Percentiles rank a stretch among this genome's conserved stretches.
Evolutionary conservation across 129 eudicot species (phyloP).

Genomic region (Centella asiatica): DNA sequence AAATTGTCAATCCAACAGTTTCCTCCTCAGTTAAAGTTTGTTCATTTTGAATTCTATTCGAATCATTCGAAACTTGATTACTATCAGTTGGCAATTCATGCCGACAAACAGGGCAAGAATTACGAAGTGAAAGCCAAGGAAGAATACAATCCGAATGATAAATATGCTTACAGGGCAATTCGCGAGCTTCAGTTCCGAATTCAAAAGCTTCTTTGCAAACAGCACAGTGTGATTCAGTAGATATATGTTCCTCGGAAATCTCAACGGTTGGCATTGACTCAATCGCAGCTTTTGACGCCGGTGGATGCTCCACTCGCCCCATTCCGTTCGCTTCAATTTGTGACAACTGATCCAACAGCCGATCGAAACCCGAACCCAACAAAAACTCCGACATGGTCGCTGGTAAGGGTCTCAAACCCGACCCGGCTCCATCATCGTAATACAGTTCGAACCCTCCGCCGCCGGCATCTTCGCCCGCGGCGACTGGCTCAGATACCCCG

Average conservation of each 20-base stretch:
- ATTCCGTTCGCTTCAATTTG: constrained; percentile 75
- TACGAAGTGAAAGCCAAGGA: constrained; percentile 82
- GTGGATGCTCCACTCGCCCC: constrained; percentile 52
- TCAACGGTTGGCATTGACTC: constrained; percentile 59
- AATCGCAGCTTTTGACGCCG: constrained; percentile 83
- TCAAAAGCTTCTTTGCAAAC: constrained; percentile 89
- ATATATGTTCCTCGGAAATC: constrained; percentile 37
- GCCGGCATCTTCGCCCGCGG: constrained; percentile 13
- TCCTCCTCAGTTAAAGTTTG: constrained; percentile 38
- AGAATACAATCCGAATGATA: constrained; percentile 83
- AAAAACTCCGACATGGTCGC: constrained; percentile 77
- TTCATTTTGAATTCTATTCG: constrained; percentile 27
- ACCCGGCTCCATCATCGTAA: constrained; percentile 79
- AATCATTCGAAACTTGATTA: constrained; percentile 9
- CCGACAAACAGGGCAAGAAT: constrained; percentile 92
- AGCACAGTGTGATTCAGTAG: constrained; percentile 54
- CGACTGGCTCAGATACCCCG: constrained; percentile 19
- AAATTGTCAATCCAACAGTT: constrained; percentile 65
- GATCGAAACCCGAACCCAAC: constrained; percentile 71
- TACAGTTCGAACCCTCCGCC: constrained; percentile 59
- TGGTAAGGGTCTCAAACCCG: constrained; percentile 81
- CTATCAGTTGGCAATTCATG: constrained; percentile 65
- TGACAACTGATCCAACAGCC: constrained; percentile 66
- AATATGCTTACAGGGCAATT: constrained; percentile 92
- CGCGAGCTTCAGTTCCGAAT: constrained; percentile 43